Evolutionary conservation across 306 rosid genomes (phyloP).

Genomic region (Quercus mongolica): DNA sequence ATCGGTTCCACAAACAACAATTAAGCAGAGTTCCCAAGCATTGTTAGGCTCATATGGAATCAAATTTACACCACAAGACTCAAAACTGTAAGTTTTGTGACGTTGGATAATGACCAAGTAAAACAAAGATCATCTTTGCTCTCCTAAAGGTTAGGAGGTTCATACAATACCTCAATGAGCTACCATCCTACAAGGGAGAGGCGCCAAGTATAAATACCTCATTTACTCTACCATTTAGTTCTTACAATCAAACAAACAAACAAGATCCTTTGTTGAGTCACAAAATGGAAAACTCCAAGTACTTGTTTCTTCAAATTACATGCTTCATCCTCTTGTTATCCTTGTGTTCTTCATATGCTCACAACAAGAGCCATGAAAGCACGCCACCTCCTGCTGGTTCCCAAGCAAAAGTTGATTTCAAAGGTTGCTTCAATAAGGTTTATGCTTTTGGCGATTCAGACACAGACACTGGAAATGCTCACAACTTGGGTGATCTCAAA

Average conservation of each 20-base stretch:
- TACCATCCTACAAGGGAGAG: background rate
- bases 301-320: background rate
- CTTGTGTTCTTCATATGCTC: background rate
- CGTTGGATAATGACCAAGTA: no score
- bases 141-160: no score
- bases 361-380: background rate
- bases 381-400: background rate
- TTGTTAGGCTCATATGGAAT: no score
- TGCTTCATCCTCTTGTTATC: background rate
- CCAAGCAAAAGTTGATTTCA: background rate
- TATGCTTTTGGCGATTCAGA: conserved; percentile 23
- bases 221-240: background rate
- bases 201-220: background rate
- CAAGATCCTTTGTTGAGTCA: no score
- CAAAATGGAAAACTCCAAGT: background rate
- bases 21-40: no score
- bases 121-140: no score
- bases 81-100: no score
- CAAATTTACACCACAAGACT: no score
- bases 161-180: no score
- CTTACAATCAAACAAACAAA: background rate
- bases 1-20: no score
- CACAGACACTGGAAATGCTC: conserved; percentile 27
- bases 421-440: conserved; percentile 16
- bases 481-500: background rate